These are phyloP conservation scores for Fusarium sp. DNA, from an alignment of 2,329 filamentous ascomycete genomes.

Conservation along the genomic window DNA sequence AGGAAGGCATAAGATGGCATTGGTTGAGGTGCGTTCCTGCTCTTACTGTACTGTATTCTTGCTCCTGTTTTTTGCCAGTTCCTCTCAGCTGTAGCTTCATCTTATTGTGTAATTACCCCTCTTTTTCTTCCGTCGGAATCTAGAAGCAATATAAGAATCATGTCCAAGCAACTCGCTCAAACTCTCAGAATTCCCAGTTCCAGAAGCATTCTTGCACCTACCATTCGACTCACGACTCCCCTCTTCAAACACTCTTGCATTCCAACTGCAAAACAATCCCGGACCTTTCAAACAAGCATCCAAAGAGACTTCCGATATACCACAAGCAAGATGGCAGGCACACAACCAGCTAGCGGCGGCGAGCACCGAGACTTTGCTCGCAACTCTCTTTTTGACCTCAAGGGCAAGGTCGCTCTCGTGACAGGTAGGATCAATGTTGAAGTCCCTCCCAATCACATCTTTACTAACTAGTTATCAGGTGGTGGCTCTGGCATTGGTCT, in stretches of 20 bases:
- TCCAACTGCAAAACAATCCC: not conserved
- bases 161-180: constrained; percentile 23
- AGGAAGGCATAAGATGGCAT: constrained; percentile 26
- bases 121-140: not conserved
- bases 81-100: constrained; percentile 1
- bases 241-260: constrained; percentile 5
- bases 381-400: constrained; percentile 57
- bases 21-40: constrained; percentile 4
- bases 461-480: constrained; percentile 46
- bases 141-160: constrained; percentile 28
- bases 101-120: constrained; percentile 17
- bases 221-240: constrained; percentile 7
- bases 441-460: not conserved
- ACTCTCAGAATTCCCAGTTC: constrained; percentile 4
- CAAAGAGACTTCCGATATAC: not conserved
- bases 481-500: constrained; percentile 74
- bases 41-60: not conserved
- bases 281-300: constrained; percentile 16
- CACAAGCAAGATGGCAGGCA: constrained; percentile 34
- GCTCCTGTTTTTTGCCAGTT: not conserved
- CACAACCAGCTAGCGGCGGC: constrained; percentile 34
- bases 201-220: constrained; percentile 13
- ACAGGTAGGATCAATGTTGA: constrained; percentile 52
- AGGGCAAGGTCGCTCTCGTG: constrained; percentile 59
- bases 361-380: constrained; percentile 51